These are phyloP conservation scores for Phlegmacium glaucopus DNA, from an alignment of 768 basidiomycete species.

Conservation along the genomic window DNA sequence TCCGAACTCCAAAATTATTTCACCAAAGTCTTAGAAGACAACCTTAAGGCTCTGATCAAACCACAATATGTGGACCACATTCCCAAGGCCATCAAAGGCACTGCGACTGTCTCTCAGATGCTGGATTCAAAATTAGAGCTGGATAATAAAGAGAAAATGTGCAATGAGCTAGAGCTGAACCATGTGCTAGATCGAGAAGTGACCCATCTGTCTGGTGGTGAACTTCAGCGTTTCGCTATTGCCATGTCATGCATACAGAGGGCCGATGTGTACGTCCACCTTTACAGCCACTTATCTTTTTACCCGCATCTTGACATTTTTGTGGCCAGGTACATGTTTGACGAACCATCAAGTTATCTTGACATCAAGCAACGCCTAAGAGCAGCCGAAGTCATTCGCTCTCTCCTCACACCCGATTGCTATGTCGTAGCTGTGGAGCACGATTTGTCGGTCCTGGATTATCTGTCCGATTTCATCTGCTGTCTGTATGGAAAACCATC, in stretches of 20 bases:
- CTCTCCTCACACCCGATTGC: constrained; percentile 74
- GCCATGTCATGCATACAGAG: constrained; percentile 94
- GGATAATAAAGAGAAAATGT: constrained; percentile 85
- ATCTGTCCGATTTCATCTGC: constrained; percentile 97
- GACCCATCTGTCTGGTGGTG: constrained; percentile 88
- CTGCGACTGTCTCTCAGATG: constrained; percentile 85
- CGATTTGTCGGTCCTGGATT: constrained; percentile 97
- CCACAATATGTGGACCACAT: constrained; percentile 99
- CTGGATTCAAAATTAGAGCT: constrained; percentile 86
- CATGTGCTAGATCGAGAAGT: constrained; percentile 86
- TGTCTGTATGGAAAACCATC: constrained; percentile 96
- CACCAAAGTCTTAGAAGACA: constrained; percentile 98
- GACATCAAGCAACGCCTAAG: constrained; percentile 94
- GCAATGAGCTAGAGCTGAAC: constrained; percentile 83
- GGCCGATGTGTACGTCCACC: constrained; percentile 82
- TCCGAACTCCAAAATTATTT: constrained; percentile 99
- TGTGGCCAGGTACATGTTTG: constrained; percentile 86
- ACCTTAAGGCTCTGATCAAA: constrained; percentile 97
- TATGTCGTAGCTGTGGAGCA: constrained; percentile 99
- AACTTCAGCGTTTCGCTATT: constrained; percentile 96
- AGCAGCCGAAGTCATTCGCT: constrained; percentile 93
- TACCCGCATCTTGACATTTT: constrained; percentile 1
- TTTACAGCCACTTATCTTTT: not conserved
- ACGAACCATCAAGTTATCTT: constrained; percentile 97
- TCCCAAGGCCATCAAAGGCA: constrained; percentile 91